Evolutionary conservation across 2,329 filamentous ascomycete genomes (phyloP).

Genomic region (Dactylellina drechsleri): DNA sequence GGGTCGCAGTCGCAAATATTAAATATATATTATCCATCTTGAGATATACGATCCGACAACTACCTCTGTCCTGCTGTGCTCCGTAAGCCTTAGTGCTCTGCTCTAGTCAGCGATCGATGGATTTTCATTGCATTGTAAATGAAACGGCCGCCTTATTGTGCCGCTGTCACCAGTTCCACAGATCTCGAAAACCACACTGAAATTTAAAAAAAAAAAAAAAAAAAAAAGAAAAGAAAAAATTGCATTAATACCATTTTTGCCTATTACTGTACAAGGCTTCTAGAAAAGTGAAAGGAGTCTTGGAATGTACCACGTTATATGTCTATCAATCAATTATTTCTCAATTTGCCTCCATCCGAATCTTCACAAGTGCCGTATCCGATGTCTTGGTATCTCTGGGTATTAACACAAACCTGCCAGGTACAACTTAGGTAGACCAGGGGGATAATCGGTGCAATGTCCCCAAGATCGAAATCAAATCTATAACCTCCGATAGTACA

Average conservation of each 20-base stretch:
- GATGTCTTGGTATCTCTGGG: constrained; percentile 50
- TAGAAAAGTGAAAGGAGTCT: constrained; percentile 35
- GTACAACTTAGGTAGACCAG: constrained; percentile 9
- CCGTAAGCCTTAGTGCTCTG: constrained; percentile 7
- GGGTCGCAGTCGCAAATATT: constrained; percentile 43
- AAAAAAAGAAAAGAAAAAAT: too few relatives aligned
- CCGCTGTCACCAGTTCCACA: too few relatives aligned
- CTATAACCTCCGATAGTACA: too few relatives aligned
- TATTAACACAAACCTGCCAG: constrained; percentile 36
- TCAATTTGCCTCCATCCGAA: constrained; percentile 52
- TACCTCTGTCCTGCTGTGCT: neutral
- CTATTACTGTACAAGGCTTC: constrained; percentile 39
- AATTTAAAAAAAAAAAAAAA: too few relatives aligned
- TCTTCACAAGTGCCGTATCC: constrained; percentile 29
- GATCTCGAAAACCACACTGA: constrained; percentile 20
- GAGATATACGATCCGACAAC: constrained; percentile 17
- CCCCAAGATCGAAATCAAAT: too few relatives aligned
- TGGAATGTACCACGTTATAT: constrained; percentile 33
- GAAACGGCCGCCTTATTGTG: too few relatives aligned
- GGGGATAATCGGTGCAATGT: too few relatives aligned
- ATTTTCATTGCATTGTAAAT: neutral
- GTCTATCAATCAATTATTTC: constrained; percentile 25
- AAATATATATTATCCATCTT: constrained; percentile 31
- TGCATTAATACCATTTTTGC: neutral
- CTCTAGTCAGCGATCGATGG: too few relatives aligned